Evolutionary conservation across 108 stramenopile species (phyloP).

Genomic region (Cyclotella atomus): DNA sequence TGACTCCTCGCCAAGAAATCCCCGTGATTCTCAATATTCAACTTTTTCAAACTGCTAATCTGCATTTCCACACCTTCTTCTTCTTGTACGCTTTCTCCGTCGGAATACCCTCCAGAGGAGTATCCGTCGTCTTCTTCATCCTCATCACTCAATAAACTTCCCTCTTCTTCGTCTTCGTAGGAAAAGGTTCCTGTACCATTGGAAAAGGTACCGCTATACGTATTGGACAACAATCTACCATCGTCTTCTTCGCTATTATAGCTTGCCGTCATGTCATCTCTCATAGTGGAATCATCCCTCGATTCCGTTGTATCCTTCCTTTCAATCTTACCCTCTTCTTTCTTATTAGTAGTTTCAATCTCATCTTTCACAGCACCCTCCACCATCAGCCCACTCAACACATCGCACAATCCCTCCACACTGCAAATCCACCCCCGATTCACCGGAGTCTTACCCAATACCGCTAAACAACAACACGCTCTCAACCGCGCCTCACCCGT

Average conservation of each 20-base stretch:
- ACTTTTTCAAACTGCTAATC: slow-evolving; percentile 51
- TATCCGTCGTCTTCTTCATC: slow-evolving; percentile 28
- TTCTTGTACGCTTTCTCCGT: slow-evolving; percentile 32
- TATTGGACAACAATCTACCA: slow-evolving; percentile 27
- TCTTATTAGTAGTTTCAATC: neutral
- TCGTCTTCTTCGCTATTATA: slow-evolving; percentile 25
- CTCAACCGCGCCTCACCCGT: slow-evolving; percentile 62
- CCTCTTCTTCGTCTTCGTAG: slow-evolving; percentile 27
- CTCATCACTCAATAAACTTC: too few species aligned
- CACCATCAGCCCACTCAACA: slow-evolving; percentile 49
- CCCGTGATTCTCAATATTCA: slow-evolving; percentile 47
- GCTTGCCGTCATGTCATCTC: slow-evolving; percentile 10
- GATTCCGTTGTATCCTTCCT: slow-evolving; percentile 15
- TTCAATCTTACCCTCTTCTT: too few species aligned
- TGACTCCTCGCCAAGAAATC: slow-evolving; percentile 55
- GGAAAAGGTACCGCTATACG: slow-evolving; percentile 39
- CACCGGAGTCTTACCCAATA: slow-evolving; percentile 67
- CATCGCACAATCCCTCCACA: slow-evolving; percentile 39
- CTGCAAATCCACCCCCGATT: slow-evolving; percentile 65
- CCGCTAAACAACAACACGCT: slow-evolving; percentile 68
- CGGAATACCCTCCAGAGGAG: slow-evolving; percentile 6
- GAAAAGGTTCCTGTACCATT: slow-evolving; percentile 24
- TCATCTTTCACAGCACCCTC: slow-evolving; percentile 10
- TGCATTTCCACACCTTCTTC: slow-evolving; percentile 49
- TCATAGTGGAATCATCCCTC: slow-evolving; percentile 1